A percentile compares a stretch with the other conserved stretches of the same genome.
These are phyloP conservation scores for Laetiporus sulphureus DNA, from an alignment of 1,284 basidiomycete genomes.

Conservation along the genomic window DNA sequence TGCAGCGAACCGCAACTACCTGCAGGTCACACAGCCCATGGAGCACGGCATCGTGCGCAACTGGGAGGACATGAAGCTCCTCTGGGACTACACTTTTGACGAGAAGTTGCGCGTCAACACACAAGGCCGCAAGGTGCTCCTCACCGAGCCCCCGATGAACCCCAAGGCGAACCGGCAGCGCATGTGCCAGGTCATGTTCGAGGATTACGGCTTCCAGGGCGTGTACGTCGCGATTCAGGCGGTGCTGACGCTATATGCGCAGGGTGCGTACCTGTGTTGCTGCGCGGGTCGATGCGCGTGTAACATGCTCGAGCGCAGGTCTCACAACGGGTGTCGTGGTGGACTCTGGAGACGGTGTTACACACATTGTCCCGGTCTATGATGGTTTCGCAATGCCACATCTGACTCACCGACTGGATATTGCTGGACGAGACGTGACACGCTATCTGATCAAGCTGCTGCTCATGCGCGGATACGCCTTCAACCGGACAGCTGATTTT, in stretches of 20 bases:
- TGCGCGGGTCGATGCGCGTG: background rate
- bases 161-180: slow-evolving; percentile 88
- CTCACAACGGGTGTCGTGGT: slow-evolving; percentile 97
- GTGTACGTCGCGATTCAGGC: slow-evolving; percentile 99
- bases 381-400: slow-evolving; percentile 96
- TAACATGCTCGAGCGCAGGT: slow-evolving; percentile 42
- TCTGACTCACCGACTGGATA: slow-evolving; percentile 90
- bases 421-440: slow-evolving; percentile 97
- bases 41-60: slow-evolving; percentile 99
- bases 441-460: slow-evolving; percentile 98
- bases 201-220: slow-evolving; percentile 94
- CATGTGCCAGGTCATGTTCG: slow-evolving; percentile 99
- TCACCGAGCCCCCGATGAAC: slow-evolving; percentile 99
- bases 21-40: slow-evolving; percentile 97
- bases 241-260: slow-evolving; percentile 95
- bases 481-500: slow-evolving; percentile 98
- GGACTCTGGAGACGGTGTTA: slow-evolving; percentile 98
- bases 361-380: slow-evolving; percentile 98
- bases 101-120: slow-evolving; percentile 93
- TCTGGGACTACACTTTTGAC: slow-evolving; percentile 99
- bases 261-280: slow-evolving; percentile 55
- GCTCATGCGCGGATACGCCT: slow-evolving; percentile 97
- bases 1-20: slow-evolving; percentile 88
- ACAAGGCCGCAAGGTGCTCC: slow-evolving; percentile 81
- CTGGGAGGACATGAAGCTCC: slow-evolving; percentile 98